Base-by-base conservation (phyloP, 495 filamentous ascomycete species). In the Podospora didyma region DNA sequence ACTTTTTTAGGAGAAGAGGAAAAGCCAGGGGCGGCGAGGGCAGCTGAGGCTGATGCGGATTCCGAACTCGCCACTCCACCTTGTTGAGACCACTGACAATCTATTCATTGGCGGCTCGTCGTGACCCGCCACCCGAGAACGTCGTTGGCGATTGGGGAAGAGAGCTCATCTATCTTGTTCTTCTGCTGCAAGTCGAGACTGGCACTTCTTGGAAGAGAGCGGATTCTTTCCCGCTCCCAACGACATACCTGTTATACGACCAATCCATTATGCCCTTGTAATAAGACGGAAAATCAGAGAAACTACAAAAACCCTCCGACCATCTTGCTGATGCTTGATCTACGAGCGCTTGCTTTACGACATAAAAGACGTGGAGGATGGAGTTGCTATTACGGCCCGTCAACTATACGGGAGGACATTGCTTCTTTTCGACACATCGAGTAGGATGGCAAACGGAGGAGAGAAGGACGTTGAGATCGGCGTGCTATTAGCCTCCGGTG, bases 1-100 rank as follows among this genome's bases (percentile, higher is more conserved):
- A 97, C 72, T 94, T 96, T 71, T 98, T 98, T 76, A 82, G 94
- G 64, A 77, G 92, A 67, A 81, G 92, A 58, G 90, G 90, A 31
- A 91, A 85, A 70, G 90, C 87, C 48, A 73, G 86, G 56, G 83
- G 77, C 54, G 86, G 83, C 39, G 86, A 87, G 53, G 28, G 31
- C 35, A 57, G 54, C 34, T 63, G 53, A 56, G 10, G 2, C 45
- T 31, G 26, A 31, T 31, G 3, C 9, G 26, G 19, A 19, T 26
- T n/a, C 24, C 7, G 22, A 17, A 49, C 53, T 21, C 46, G 53
- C n/a, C 16, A 41, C 41, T 20, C 14, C 16, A 44, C 16, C 41
- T 44, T 44, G 41, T n/a, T 4, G 19, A 44, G n/a, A n/a, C 41
- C 19, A n/a, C 41, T 44, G 16, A 14, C 41, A 14, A 44, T 44